These are phyloP conservation scores for Linnemannia schmuckeri DNA, from an alignment of 192 early-diverging fungal species.

Conservation along the genomic window DNA sequence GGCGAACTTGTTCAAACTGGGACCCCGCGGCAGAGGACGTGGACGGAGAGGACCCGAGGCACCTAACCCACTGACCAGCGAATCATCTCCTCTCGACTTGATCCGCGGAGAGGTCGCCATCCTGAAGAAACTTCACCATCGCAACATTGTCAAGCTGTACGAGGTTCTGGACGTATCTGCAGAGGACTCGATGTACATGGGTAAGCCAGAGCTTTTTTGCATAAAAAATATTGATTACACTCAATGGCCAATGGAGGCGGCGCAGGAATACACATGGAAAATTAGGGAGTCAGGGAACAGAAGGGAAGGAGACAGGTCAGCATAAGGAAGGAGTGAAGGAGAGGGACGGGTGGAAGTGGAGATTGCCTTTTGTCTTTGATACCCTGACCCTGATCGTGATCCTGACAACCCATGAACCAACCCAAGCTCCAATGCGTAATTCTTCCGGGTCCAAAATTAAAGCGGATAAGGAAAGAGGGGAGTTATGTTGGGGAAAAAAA, in stretches of 20 bases:
- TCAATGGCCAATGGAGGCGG: neutral
- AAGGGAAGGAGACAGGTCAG: neutral
- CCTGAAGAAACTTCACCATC: conserved; percentile 93
- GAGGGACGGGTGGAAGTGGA: neutral
- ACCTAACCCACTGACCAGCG: conserved; percentile 11
- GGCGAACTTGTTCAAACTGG: conserved; percentile 63
- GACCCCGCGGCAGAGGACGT: conserved; percentile 68
- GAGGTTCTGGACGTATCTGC: conserved; percentile 94
- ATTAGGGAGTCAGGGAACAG: neutral
- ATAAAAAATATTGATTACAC: neutral
- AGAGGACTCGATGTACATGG: conserved; percentile 84
- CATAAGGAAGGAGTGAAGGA: neutral
- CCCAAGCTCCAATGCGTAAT: neutral
- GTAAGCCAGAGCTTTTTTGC: conserved; percentile 37
- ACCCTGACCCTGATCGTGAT: neutral
- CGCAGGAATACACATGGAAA: neutral
- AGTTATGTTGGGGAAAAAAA: neutral
- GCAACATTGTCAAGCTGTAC: conserved; percentile 86
- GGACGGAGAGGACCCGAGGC: conserved; percentile 66
- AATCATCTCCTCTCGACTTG: conserved; percentile 84
- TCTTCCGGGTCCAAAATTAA: neutral
- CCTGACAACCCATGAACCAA: neutral
- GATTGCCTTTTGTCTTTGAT: neutral
- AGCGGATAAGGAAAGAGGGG: neutral
- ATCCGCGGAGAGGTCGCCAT: conserved; percentile 93